These are phyloP conservation scores for Mycena rebaudengoi DNA, from an alignment of 768 basidiomycete genomes.

Conservation along the genomic window DNA sequence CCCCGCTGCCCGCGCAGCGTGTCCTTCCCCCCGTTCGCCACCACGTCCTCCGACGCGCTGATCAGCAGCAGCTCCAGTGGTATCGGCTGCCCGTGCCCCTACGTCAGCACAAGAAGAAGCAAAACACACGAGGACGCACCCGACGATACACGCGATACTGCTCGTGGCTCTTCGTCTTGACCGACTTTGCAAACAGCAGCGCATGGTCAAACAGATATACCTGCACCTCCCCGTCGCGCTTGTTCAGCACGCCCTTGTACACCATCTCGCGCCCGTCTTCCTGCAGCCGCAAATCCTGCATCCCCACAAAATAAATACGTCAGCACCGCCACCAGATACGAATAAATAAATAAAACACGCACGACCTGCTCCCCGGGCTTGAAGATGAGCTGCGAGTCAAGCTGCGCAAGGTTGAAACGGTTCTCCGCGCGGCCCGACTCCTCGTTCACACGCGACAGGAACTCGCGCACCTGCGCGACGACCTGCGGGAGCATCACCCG, in stretches of 20 bases:
- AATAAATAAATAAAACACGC: slow-evolving; percentile 39
- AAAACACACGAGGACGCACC: slow-evolving; percentile 61
- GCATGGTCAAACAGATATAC: slow-evolving; percentile 98
- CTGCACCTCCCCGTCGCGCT: slow-evolving; percentile 90
- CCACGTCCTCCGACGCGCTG: slow-evolving; percentile 80
- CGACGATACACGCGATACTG: slow-evolving; percentile 93
- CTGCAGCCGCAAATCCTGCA: slow-evolving; percentile 82
- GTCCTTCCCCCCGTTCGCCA: slow-evolving; percentile 37
- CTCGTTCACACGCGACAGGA: slow-evolving; percentile 87
- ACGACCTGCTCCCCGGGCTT: slow-evolving; percentile 92
- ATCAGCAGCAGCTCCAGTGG: slow-evolving; percentile 92
- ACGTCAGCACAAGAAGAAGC: slow-evolving; percentile 6
- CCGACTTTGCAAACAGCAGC: slow-evolving; percentile 86
- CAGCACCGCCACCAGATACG: not conserved
- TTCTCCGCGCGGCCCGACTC: slow-evolving; percentile 98
- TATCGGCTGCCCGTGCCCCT: slow-evolving; percentile 71
- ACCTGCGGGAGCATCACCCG: slow-evolving; percentile 80
- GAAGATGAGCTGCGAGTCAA: slow-evolving; percentile 92
- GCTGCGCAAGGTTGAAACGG: slow-evolving; percentile 92
- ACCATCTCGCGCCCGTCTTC: slow-evolving; percentile 93
- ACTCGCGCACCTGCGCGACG: slow-evolving; percentile 78
- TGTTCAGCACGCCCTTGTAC: slow-evolving; percentile 89
- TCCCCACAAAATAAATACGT: not conserved
- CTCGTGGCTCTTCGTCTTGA: slow-evolving; percentile 89
- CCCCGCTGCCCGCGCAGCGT: slow-evolving; percentile 45